A percentile compares a stretch with the other conserved stretches of the same genome.
These are phyloP conservation scores for Tolypocladium guangdongense DNA, from an alignment of 2,329 filamentous ascomycete genomes.

Conservation along the genomic window DNA sequence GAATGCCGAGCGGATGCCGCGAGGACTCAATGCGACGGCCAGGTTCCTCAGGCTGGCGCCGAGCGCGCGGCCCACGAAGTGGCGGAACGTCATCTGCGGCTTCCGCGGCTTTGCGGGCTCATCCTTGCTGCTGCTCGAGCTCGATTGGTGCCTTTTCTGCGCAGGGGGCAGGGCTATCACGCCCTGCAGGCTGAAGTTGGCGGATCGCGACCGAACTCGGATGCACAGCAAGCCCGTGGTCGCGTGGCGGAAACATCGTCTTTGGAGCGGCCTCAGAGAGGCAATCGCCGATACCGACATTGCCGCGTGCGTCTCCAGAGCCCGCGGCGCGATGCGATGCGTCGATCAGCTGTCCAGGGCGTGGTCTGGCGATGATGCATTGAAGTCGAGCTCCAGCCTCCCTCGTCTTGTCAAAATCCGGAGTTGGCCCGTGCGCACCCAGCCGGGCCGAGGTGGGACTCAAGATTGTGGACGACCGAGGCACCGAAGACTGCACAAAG, in stretches of 20 bases:
- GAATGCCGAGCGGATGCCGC: conserved; percentile 22
- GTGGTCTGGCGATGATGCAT: neutral
- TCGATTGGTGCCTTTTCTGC: conserved; percentile 19
- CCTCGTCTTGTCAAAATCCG: neutral
- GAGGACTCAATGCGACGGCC: conserved; percentile 21
- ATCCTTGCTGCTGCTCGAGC: conserved; percentile 5
- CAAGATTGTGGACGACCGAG: neutral
- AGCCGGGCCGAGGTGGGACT: conserved; percentile 3
- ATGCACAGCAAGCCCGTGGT: conserved; percentile 20
- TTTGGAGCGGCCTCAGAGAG: conserved; percentile 20
- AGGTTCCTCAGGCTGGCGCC: conserved; percentile 23
- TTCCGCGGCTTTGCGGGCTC: conserved; percentile 8
- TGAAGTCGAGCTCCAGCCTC: neutral
- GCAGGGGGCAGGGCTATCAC: conserved; percentile 15
- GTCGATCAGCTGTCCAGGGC: neutral
- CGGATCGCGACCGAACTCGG: conserved; percentile 17
- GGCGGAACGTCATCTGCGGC: conserved; percentile 20
- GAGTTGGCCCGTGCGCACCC: conserved; percentile 8
- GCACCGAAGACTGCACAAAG: neutral
- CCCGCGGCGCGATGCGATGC: neutral
- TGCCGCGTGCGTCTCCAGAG: neutral
- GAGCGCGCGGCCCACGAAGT: conserved; percentile 17
- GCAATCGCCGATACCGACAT: conserved; percentile 24
- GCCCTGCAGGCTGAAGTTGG: conserved; percentile 17
- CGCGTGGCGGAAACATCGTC: conserved; percentile 17